Percentiles rank a stretch among this genome's conserved stretches.
Evolutionary conservation across 2,329 filamentous ascomycete genomes (phyloP).

Genomic region (Metarhizium humberi): DNA sequence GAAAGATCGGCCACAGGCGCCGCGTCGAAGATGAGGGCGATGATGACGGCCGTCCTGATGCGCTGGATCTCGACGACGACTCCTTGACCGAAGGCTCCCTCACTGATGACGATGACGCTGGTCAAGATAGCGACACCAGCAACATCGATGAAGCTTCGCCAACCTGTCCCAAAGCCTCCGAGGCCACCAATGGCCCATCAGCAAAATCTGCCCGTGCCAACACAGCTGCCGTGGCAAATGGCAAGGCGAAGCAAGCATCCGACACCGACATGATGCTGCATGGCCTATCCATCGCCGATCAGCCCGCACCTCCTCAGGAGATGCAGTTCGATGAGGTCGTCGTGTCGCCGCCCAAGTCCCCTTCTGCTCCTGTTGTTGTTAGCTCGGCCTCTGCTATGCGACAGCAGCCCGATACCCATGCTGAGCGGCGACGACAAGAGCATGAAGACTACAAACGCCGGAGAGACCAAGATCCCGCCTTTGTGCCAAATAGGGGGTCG

Average conservation of each 20-base stretch:
- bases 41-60: constrained; percentile 50
- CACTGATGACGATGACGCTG: constrained; percentile 52
- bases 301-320: constrained; percentile 31
- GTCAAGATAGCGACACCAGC: constrained; percentile 55
- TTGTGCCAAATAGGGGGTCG: constrained; percentile 85
- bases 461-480: constrained; percentile 80
- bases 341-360: constrained; percentile 28
- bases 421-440: constrained; percentile 69
- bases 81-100: constrained; percentile 57
- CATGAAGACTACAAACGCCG: constrained; percentile 87
- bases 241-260: constrained; percentile 25
- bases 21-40: constrained; percentile 63
- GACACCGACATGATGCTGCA: constrained; percentile 54
- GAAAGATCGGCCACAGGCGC: constrained; percentile 59
- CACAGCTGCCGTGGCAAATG: constrained; percentile 27
- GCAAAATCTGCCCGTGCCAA: constrained; percentile 25
- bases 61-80: constrained; percentile 53
- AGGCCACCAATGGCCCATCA: constrained; percentile 30
- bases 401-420: constrained; percentile 45
- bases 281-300: constrained; percentile 37
- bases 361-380: constrained; percentile 42
- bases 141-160: constrained; percentile 49
- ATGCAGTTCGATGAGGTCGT: constrained; percentile 37
- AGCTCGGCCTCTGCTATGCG: constrained; percentile 40
- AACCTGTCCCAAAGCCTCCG: constrained; percentile 31